Evolutionary conservation across 441 rosid species (phyloP).

Genomic region (Adansonia gregorii): DNA sequence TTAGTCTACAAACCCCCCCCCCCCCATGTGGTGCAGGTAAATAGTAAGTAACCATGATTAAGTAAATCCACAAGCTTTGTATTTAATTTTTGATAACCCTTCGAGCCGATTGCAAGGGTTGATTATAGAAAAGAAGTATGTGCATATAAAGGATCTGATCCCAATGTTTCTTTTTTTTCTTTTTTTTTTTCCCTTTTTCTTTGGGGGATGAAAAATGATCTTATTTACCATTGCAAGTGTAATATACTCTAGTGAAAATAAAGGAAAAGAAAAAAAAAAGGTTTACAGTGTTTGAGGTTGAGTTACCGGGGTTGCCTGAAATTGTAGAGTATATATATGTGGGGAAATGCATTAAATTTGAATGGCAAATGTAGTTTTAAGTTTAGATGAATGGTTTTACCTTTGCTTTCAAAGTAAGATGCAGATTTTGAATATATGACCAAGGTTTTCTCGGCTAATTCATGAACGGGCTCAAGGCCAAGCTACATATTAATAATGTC

Average conservation of each 20-base stretch:
- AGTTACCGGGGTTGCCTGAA: background rate
- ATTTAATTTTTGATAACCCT: conserved; percentile 17
- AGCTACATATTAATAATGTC: background rate
- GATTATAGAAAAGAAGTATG: background rate
- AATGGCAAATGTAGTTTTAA: background rate
- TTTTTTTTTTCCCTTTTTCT: background rate
- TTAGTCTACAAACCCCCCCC: conserved; percentile 1
- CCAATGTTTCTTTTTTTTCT: background rate
- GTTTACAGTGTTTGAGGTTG: background rate
- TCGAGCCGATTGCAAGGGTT: conserved; percentile 15
- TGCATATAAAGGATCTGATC: background rate
- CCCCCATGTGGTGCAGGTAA: conserved; percentile 2
- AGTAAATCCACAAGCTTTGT: background rate
- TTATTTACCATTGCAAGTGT: background rate
- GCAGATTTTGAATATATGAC: no score
- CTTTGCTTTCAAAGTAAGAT: background rate
- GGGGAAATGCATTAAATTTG: background rate
- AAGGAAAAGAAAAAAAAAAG: background rate
- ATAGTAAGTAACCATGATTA: background rate
- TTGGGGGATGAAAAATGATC: background rate
- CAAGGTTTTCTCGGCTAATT: no score
- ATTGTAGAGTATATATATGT: background rate
- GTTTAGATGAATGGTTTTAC: background rate
- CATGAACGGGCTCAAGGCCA: background rate
- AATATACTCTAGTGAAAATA: background rate